Percentiles rank a stretch among this genome's conserved stretches.
Evolutionary conservation across 345 rosid genomes (phyloP).

Genomic region (Hevea brasiliensis): DNA sequence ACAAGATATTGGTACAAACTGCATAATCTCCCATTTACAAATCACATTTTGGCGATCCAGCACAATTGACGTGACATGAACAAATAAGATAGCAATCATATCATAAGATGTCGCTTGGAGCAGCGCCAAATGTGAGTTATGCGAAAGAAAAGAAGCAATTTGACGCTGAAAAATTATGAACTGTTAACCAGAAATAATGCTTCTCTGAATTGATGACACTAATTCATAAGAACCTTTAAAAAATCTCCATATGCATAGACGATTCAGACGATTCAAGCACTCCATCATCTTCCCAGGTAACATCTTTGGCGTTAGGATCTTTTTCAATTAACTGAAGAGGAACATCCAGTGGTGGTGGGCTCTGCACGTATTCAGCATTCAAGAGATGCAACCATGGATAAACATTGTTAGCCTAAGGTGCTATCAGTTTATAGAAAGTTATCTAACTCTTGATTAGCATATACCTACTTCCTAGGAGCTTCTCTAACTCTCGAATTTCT

Average conservation of each 20-base stretch:
- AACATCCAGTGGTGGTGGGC: conserved; percentile 67
- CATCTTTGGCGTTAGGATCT: conserved; percentile 61
- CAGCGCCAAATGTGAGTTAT: background rate
- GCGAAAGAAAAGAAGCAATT: background rate
- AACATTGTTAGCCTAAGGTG: no score
- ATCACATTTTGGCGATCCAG: background rate
- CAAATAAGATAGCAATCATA: background rate
- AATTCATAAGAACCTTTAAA: conserved; percentile 38
- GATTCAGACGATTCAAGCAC: conserved; percentile 54
- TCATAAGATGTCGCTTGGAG: background rate
- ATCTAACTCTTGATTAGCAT: no score
- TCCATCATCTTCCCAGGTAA: conserved; percentile 82
- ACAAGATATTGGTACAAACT: background rate
- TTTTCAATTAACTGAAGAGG: conserved; percentile 55
- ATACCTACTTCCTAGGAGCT: no score
- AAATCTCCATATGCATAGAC: conserved; percentile 60
- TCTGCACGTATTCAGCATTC: conserved; percentile 41
- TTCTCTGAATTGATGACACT: background rate
- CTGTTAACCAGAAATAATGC: background rate
- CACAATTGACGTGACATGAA: background rate
- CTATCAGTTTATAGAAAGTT: no score
- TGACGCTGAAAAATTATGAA: background rate
- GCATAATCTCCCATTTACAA: conserved; percentile 8
- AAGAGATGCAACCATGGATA: background rate
- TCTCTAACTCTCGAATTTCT: no score